Base-by-base conservation (phyloP, 139 green algal genomes). In the Chlorella sp. region DNA sequence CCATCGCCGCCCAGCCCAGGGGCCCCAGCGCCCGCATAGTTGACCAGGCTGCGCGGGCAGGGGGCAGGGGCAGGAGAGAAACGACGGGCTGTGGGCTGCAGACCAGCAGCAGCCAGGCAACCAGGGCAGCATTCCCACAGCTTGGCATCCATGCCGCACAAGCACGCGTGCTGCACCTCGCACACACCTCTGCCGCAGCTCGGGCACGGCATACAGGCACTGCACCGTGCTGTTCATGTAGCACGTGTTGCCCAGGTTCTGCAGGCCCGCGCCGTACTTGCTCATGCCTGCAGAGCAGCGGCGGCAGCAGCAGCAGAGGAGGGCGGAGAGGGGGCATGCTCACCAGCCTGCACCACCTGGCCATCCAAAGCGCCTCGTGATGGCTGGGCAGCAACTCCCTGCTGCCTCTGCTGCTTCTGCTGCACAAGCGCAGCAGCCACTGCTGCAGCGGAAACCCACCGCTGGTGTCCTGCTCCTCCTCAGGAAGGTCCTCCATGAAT, bases 241-340 rank as follows among this genome's bases (percentile, higher is more conserved):
- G 93, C 97, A 99, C 0, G 97, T 99, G 89, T 99, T 99, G 78
- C 97, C 97, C 44, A 99, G 91, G 90, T 99, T 99, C 74, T 95
- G 67, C 70, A 99, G 90, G 2, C 97, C 97, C 18, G 92, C 90
- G 28, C 93, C 92, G 78, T 96, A 98, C 39, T 95, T 94, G 28
- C 88, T 78, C 36, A 92, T 70, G 62, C 90, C 93, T 86, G 69
- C 51, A 72, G 1, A 41, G 18, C 17, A 5, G 15, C 15, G 38
- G 11, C n/a, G 13, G 26, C 20, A 62, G 12, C 39, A 16, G 36
- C 30, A 72, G n/a, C 26, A 30, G 26, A 71, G 28, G 64, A n/a
- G 1, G 28, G 64, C 36, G n/a, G 12, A 20, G 69, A 11, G 69
- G 36, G 32, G 68, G 64, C n/a, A 39, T 39, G n/a, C 65, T 72